Percentiles rank a stretch among this genome's conserved stretches.
Evolutionary conservation across 495 filamentous ascomycete species (phyloP).

Genomic region (Xylaria scruposa): DNA sequence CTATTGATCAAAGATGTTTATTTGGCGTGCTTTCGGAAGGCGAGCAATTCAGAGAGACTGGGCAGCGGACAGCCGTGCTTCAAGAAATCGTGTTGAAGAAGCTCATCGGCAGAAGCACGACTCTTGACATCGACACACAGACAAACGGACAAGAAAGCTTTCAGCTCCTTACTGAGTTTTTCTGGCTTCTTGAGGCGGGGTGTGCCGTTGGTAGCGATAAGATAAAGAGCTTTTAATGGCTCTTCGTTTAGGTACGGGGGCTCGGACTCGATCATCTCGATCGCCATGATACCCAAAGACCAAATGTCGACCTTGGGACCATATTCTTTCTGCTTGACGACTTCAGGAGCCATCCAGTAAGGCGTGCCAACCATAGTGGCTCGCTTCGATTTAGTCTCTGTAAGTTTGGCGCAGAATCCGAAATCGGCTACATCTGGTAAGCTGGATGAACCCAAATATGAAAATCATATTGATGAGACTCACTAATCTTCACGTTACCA

Average conservation of each 20-base stretch:
- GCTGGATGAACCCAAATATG: constrained; percentile 30
- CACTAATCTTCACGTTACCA: constrained; percentile 98
- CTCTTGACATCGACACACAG: constrained; percentile 96
- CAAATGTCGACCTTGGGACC: constrained; percentile 98
- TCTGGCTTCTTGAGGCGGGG: constrained; percentile 96
- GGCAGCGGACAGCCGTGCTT: constrained; percentile 78
- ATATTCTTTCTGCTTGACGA: constrained; percentile 99
- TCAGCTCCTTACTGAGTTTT: constrained; percentile 94
- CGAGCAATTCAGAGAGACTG: constrained; percentile 84
- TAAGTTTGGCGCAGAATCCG: constrained; percentile 98
- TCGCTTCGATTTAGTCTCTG: constrained; percentile 94
- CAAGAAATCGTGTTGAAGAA: constrained; percentile 80
- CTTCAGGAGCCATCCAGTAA: constrained; percentile 99
- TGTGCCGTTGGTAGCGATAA: constrained; percentile 97
- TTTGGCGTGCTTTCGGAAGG: constrained; percentile 69
- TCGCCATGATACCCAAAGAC: constrained; percentile 99
- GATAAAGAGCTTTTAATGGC: constrained; percentile 93
- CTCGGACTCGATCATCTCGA: constrained; percentile 99
- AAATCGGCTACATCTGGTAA: constrained; percentile 78
- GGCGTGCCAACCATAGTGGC: constrained; percentile 99
- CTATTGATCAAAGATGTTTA: constrained; percentile 39
- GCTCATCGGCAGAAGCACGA: constrained; percentile 86
- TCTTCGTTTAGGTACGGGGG: constrained; percentile 98
- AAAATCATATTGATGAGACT: constrained; percentile 41
- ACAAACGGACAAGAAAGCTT: constrained; percentile 93